A percentile compares a stretch with the other conserved stretches of the same genome.
These are phyloP conservation scores for Alopecurus myosuroides DNA, from an alignment of 176 grass and related monocot species.

Conservation along the genomic window DNA sequence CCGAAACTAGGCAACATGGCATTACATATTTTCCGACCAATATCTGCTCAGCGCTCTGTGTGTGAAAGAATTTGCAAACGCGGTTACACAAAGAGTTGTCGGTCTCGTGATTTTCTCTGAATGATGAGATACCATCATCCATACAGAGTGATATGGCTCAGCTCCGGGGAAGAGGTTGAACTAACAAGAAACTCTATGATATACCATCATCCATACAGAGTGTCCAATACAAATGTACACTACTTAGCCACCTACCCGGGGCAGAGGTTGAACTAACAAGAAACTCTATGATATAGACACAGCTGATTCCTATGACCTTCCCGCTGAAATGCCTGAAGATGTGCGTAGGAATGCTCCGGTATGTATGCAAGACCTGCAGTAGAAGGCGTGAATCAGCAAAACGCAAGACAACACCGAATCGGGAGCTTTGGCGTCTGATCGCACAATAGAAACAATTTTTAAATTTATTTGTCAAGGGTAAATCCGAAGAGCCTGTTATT, in stretches of 20 bases:
- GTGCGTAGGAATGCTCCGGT: conserved; percentile 86
- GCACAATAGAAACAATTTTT: background rate
- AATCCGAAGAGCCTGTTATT: background rate
- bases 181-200: too few relatives aligned
- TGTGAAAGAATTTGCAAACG: too few relatives aligned
- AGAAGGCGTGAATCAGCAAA: conserved; percentile 2
- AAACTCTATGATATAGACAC: background rate
- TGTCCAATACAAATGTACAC: conserved; percentile 17
- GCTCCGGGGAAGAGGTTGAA: too few relatives aligned
- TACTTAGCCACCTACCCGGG: background rate
- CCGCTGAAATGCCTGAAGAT: conserved; percentile 60
- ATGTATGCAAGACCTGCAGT: conserved; percentile 67
- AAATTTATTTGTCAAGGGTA: background rate
- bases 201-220: too few relatives aligned
- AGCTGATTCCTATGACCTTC: conserved; percentile 49
- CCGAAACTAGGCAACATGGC: too few relatives aligned
- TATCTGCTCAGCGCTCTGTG: too few relatives aligned
- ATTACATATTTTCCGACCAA: too few relatives aligned
- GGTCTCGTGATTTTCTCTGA: too few relatives aligned
- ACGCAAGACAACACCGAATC: background rate
- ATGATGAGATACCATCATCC: too few relatives aligned
- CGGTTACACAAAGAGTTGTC: too few relatives aligned
- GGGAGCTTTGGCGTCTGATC: background rate
- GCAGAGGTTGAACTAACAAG: background rate
- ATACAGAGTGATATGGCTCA: too few relatives aligned